Evolutionary conservation across 352 stramenopile species (phyloP), one percentile per base, ranked within the genome.

Genomic region (Globisporangium iwayamae): DNA sequence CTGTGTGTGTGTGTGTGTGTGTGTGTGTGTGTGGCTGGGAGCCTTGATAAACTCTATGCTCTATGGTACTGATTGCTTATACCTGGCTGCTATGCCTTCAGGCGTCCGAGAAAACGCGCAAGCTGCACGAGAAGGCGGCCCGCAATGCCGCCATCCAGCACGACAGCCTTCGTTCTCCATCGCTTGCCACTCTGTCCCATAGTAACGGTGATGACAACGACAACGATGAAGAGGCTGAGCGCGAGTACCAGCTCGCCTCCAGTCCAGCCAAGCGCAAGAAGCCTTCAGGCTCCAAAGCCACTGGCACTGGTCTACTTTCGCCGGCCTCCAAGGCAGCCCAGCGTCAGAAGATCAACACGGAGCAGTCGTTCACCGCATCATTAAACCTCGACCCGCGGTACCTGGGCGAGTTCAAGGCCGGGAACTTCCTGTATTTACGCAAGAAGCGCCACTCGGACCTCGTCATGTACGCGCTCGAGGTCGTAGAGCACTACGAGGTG

Each of bases 351-450:
- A 47, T 75, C 20, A 52, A 59, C 11, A 63, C 65, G 3, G 57
- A 73, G 32, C 64, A 63, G 39, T 92, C 83, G 10, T 94, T 94
- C 72, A 93, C 80, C 0, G 81, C 83, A 30, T 94, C 85, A 2
- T 62, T 94, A 4, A 81, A 91, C 46, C 71, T 94, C 1, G 82
- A 92, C 63, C 76, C 83, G 3, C 75, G 82, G 22, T 93, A 92
- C 62, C 62, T 94, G 13, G 71, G 66, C 10, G 85, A 93, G 70
- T 92, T 94, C 71, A 78, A 82, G 43, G 78, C 73, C 25, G 83
- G 85, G 6, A 94, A 93, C 64, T 94, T 94, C 72, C 63, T 94
- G 30, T 94, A 94, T 51, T 61, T 94, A 6, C 80, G 83, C 56
- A 87, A 87, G 62, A 82, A 85, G 41, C 67, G 65, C 11, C 69